phyloP scores from a whole-genome alignment of 768 basidiomycete genomes.

The Lactarius tabidus region DNA sequence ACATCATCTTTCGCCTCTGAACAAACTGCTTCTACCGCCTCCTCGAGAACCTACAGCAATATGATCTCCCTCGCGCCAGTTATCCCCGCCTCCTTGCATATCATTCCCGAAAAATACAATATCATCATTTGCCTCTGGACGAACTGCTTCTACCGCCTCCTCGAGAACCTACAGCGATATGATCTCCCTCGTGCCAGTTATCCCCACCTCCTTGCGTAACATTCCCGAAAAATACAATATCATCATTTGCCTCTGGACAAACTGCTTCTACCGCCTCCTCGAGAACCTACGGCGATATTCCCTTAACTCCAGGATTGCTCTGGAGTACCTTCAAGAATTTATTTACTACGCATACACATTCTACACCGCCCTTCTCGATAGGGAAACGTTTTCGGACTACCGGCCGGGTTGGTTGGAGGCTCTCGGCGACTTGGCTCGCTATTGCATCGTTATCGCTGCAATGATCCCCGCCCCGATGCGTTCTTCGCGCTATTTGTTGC shows the following conservation, averaged over 20 bases:
- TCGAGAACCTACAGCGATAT: constrained; percentile 85
- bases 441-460: constrained; percentile 91
- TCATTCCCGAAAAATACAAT: constrained; percentile 92
- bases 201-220: constrained; percentile 83
- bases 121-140: constrained; percentile 94
- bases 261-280: constrained; percentile 84
- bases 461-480: constrained; percentile 54
- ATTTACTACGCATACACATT: constrained; percentile 95
- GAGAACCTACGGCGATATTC: constrained; percentile 87
- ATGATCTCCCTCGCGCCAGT: constrained; percentile 79
- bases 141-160: constrained; percentile 81
- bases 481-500: constrained; percentile 32
- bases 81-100: constrained; percentile 82
- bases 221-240: constrained; percentile 96
- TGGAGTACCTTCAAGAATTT: constrained; percentile 92
- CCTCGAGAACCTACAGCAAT: too few species aligned
- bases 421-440: constrained; percentile 91
- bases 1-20: constrained; percentile 93
- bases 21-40: constrained; percentile 90
- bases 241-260: constrained; percentile 88
- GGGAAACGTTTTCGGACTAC: constrained; percentile 64
- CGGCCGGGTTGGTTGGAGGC: constrained; percentile 91
- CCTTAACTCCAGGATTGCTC: constrained; percentile 59
- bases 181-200: constrained; percentile 81
- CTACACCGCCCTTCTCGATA: constrained; percentile 86